phyloP scores from a whole-genome alignment of 2,329 filamentous ascomycete genomes.

The Aspergillus tanneri region DNA sequence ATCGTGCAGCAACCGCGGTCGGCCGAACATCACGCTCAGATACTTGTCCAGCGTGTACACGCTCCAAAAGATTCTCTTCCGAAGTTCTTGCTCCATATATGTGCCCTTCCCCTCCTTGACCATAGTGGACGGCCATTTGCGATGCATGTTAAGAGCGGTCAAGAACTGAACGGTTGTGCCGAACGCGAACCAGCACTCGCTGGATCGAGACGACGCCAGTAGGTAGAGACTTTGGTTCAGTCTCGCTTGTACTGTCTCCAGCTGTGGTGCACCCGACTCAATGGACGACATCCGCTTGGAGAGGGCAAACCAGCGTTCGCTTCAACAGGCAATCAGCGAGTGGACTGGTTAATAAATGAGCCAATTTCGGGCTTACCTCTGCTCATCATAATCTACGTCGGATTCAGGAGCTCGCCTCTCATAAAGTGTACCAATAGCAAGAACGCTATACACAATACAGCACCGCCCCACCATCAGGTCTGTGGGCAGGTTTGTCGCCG shows the following conservation, averaged over 20 bases:
- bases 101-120: slow-evolving; percentile 12
- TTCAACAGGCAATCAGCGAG: neutral
- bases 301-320: neutral
- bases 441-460: neutral
- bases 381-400: neutral
- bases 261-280: slow-evolving; percentile 18
- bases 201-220: slow-evolving; percentile 38
- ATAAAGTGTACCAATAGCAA: neutral
- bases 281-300: neutral
- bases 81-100: slow-evolving; percentile 34
- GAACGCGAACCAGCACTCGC: slow-evolving; percentile 40
- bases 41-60: slow-evolving; percentile 43
- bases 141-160: slow-evolving; percentile 39
- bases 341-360: neutral
- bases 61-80: slow-evolving; percentile 41
- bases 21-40: slow-evolving; percentile 39
- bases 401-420: neutral
- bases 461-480: neutral
- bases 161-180: slow-evolving; percentile 39
- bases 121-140: slow-evolving; percentile 14
- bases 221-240: slow-evolving; percentile 31
- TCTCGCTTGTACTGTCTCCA: neutral
- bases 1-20: slow-evolving; percentile 37
- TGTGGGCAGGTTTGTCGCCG: neutral
- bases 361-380: neutral